phyloP scores from a whole-genome alignment of 441 rosid genomes.

The Aleurites moluccanus region DNA sequence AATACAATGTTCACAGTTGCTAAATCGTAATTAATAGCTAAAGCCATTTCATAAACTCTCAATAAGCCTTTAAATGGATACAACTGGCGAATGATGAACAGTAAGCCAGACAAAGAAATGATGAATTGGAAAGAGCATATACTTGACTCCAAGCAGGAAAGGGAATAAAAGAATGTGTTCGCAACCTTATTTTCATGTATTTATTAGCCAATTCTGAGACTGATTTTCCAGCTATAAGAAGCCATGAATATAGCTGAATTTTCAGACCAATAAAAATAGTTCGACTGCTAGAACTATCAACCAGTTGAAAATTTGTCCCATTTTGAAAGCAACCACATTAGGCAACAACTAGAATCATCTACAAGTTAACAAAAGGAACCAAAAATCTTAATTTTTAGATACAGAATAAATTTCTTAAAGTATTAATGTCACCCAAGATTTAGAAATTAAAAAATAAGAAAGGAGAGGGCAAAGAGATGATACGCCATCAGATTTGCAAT shows the following conservation, averaged over 20 bases:
- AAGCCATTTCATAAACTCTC: background rate
- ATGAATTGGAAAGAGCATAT: background rate
- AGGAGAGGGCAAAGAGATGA: background rate
- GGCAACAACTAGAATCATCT: background rate
- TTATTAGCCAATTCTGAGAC: background rate
- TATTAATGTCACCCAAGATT: background rate
- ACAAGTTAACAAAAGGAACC: background rate
- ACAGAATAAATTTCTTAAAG: background rate
- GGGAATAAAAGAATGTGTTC: background rate
- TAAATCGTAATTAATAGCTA: background rate
- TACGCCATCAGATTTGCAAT: background rate
- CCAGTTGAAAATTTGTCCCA: background rate
- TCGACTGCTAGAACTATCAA: background rate
- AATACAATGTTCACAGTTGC: background rate
- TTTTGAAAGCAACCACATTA: background rate
- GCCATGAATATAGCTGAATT: background rate
- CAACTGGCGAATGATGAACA: background rate
- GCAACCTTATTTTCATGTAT: background rate
- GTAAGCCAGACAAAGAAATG: background rate
- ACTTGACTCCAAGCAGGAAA: background rate
- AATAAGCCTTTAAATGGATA: background rate
- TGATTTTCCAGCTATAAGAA: slow-evolving; percentile 10
- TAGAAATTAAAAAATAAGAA: background rate
- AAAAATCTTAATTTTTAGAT: background rate
- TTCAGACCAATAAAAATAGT: background rate